Evolutionary conservation across 1,284 basidiomycete species (phyloP), one percentile per base, ranked within the genome.

Genomic region (Malassezia restricta): DNA sequence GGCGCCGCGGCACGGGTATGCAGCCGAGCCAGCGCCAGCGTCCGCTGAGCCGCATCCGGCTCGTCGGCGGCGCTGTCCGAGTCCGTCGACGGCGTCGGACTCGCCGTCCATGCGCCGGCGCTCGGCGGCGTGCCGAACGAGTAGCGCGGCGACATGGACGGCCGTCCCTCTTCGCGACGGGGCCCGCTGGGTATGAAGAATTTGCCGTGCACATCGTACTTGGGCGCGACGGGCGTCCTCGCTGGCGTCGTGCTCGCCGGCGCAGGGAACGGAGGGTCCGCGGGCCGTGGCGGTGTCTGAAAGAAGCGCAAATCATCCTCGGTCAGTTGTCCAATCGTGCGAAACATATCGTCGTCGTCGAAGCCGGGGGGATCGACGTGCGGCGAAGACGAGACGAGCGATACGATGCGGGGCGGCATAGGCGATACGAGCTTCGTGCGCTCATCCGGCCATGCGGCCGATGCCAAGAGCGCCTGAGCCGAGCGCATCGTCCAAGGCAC

Each of bases 121-220:
- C 40, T 46, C 24, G 40, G 44, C 24, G 45, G 46, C 14, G 51
- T 41, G 20, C 12, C 24, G 8, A 35, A 41, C 27, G 28, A 15
- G n/a, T 40, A 12, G 17, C 46, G 44, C 3, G 44, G 45, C 31
- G 40, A 47, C 5, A 47, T 40, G 45, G 27, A 38, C 11, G 29
- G 40, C 30, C 28, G 28, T 31, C 31, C 40, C 2, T 17, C 46
- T 8, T 24, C 28, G 7, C 32, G 40, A 11, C 24, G 31, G 30
- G 14, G 32, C 12, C 15, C 30, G 12, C 27, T 12, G 0, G 40
- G 30, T 20, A 43, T 32, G 29, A 50, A 55, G 33, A 55, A 50
- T 41, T 55, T 55, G 43, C 53, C 53, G 29, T 55, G 48, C 32
- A 39, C 31, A 20, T 55, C 48, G 48, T 55, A 55, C 43, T 55